Base-by-base conservation (phyloP, 805 yeast species). In the Cyberlindnera mycetangii region DNA sequence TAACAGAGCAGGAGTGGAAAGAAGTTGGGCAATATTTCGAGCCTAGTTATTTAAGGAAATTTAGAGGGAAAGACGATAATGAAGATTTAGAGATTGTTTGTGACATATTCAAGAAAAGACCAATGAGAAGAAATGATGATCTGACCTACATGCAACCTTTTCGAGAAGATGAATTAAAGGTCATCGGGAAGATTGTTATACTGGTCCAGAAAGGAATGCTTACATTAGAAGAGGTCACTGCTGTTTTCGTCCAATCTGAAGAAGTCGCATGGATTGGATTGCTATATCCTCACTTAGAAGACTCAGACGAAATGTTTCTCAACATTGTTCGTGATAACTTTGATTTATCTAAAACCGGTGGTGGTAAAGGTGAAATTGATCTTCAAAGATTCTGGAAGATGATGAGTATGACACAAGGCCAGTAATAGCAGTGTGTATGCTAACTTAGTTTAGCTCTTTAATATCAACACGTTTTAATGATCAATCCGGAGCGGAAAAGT, bases 21-120 rank as follows among this genome's bases (percentile, higher is more conserved):
- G 33, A 40, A 4, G 33, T 43, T 14, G 17, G 20, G 5, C 38
- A 28, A n/a, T 37, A 39, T 24, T 50, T 50, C 38, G 54, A 50
- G 21, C 42, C 51, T 12, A 46, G 51, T 20, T 50, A 50, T 33
- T 20, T 47, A 15, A 36, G 54, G 32, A 50, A 50, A 35, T 48
- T 47, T 24, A 39, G 49, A 17, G 40, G 45, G 4, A 50, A 50
- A 32, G 33, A 20, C 3, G 50, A 50, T 36, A 50, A 50, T 21
- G 41, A 42, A 2, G 54, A 50, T 27, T 34, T 49, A 19, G 43
- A 47, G 18, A 44, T 47, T n/a, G 45, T 48, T 2, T 32, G 37
- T 18, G 37, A 11, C n/a, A 45, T 51, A 10, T 48, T 51, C 49
- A 51, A 48, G 39, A 45, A 40, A 41, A 39, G 42, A 15, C 43